phyloP scores from a whole-genome alignment of 2,329 filamentous ascomycete genomes.

The Teratosphaeria epicoccoides region DNA sequence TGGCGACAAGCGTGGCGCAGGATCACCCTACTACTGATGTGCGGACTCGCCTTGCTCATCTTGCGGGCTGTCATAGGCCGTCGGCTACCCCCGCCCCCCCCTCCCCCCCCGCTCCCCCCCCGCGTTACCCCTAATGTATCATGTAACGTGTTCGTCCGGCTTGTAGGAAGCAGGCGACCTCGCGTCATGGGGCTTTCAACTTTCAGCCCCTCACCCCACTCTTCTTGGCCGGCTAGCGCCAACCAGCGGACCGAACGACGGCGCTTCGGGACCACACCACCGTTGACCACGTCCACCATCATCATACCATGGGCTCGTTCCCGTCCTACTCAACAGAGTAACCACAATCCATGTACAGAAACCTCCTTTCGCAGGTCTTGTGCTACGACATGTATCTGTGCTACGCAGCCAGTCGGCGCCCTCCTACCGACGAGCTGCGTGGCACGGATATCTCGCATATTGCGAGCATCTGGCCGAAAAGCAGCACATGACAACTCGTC shows the following conservation, averaged over 20 bases:
- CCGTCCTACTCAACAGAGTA: too few species aligned
- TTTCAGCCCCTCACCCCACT: neutral
- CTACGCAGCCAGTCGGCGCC: too few species aligned
- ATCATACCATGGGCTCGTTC: neutral
- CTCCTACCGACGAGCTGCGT: too few species aligned
- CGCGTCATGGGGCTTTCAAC: neutral
- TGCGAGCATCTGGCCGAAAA: too few species aligned
- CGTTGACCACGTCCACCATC: too few species aligned
- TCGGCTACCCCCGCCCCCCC: too few species aligned
- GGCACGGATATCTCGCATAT: too few species aligned
- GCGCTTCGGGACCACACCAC: neutral
- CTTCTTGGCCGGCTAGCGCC: neutral
- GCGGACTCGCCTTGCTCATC: neutral
- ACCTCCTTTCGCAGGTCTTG: too few species aligned
- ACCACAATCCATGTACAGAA: neutral
- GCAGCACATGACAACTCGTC: too few species aligned
- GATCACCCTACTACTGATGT: too few species aligned
- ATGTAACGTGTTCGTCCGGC: neutral
- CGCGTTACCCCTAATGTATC: neutral
- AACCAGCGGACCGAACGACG: neutral
- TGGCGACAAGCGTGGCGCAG: neutral
- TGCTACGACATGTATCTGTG: too few species aligned
- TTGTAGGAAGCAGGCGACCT: neutral
- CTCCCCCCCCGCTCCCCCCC: too few species aligned
- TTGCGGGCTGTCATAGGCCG: neutral